Base-by-base conservation (phyloP, 2,329 filamentous ascomycete species). In the Xylariaceae sp. region DNA sequence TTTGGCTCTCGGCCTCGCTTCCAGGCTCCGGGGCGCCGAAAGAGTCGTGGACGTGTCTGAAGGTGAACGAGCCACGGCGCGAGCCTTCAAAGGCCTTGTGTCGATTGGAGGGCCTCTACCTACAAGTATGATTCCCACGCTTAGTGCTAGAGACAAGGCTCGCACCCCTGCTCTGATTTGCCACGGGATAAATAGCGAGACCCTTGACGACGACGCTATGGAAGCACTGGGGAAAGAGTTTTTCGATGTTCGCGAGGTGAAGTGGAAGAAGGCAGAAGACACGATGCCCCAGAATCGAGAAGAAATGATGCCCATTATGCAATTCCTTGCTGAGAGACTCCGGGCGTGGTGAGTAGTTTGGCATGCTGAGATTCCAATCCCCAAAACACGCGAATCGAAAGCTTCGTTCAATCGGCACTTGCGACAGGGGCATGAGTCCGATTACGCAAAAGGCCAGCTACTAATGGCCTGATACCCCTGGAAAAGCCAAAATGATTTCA, bases 221-320 rank as follows among this genome's bases (percentile, higher is more conserved):
- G 77, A 82, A n/a, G 72, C 77, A 49, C 70, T 90, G 33, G 86
- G 82, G 65, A 72, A 74, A 39, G 77, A 81, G 47, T 94, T 92
- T 67, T 71, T 76, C 55, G 76, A 83, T 60, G 82, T 89, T 18
- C 77, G 82, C 66, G 75, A 85, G 55, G 83, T 83, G 48, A 80
- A 80, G 61, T 94, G 88, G 82, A 80, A 77, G 62, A 82, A 85
- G 63, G 68, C 67, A 2, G 87, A 85, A 6, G 89, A 95, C 67
- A 79, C 78, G 1, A 96, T 96, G 91, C 90, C 90, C n/a, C 74
- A 76, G 41, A 86, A 78, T 64, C 77, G 86, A 46, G 90, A 95
- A 11, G 91, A 97, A 75, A 91, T 95, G 78, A 64, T 91, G 61
- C 90, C 91, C 0, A 79, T 96, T 52, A 96, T 96, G 90, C 82